phyloP scores from a whole-genome alignment of 2,329 filamentous ascomycete genomes.

The Monilinia fructigena region DNA sequence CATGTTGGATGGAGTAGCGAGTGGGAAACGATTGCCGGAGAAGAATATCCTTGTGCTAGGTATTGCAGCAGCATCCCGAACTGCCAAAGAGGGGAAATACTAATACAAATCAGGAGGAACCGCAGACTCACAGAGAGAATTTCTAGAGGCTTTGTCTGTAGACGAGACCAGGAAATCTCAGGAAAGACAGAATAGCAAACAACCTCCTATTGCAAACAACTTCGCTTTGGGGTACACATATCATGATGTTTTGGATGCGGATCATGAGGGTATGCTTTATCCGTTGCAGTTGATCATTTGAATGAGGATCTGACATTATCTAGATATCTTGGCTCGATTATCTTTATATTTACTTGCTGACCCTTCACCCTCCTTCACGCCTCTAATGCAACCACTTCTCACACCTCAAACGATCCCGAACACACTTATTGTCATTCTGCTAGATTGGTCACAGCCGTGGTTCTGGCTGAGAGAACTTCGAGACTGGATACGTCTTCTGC shows the following conservation, averaged over 20 bases:
- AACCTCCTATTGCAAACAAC: constrained; percentile 81
- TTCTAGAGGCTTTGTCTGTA: constrained; percentile 60
- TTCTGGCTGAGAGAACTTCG: constrained; percentile 85
- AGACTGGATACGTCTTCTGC: constrained; percentile 84
- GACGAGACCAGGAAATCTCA: constrained; percentile 45
- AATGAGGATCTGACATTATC: constrained; percentile 29
- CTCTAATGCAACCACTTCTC: constrained; percentile 79
- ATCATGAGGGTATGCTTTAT: constrained; percentile 74
- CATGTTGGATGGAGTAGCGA: constrained; percentile 87
- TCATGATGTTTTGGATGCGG: constrained; percentile 88
- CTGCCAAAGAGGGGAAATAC: constrained; percentile 21
- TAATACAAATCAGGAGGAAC: constrained; percentile 63
- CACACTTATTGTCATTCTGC: constrained; percentile 83
- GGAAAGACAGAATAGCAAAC: constrained; percentile 57
- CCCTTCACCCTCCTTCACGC: constrained; percentile 77
- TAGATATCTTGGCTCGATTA: constrained; percentile 85
- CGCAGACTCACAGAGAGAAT: constrained; percentile 79
- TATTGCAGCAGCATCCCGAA: constrained; percentile 43
- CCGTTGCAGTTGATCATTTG: neutral
- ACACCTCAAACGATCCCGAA: constrained; percentile 81
- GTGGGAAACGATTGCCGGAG: constrained; percentile 83
- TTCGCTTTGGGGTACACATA: constrained; percentile 95
- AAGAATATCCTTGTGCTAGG: constrained; percentile 88
- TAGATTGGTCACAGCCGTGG: constrained; percentile 95
- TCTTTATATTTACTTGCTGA: constrained; percentile 87